Evolutionary conservation across 257 asterid genomes (phyloP).

Genomic region (Sherardia arvensis): DNA sequence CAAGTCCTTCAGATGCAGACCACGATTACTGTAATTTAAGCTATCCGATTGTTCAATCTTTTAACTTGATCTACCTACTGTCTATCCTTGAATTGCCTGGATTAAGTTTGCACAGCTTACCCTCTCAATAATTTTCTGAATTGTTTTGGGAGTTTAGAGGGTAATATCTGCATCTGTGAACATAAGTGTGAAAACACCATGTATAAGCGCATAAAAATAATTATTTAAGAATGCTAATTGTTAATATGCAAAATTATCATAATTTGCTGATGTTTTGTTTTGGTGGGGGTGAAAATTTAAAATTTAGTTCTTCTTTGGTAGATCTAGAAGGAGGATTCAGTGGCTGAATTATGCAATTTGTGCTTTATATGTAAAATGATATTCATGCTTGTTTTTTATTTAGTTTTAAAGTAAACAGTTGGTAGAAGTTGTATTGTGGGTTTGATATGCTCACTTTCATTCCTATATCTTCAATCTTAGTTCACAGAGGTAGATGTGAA

Average conservation of each 20-base stretch:
- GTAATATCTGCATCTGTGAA: background rate
- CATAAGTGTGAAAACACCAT: background rate
- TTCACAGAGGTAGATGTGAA: constrained; percentile 91
- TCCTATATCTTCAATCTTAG: constrained; percentile 26
- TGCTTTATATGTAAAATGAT: background rate
- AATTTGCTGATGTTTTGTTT: background rate
- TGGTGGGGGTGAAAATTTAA: background rate
- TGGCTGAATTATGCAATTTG: background rate
- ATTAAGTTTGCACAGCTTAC: background rate
- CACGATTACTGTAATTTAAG: background rate
- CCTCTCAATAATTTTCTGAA: background rate
- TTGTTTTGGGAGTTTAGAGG: background rate
- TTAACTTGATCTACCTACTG: background rate
- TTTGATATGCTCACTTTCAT: background rate
- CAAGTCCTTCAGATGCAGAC: background rate
- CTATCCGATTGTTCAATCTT: background rate
- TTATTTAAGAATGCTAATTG: background rate
- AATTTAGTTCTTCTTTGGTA: background rate
- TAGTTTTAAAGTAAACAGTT: background rate
- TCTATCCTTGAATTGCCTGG: background rate
- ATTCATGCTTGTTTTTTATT: too few species aligned
- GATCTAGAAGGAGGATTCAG: background rate
- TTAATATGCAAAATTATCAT: background rate
- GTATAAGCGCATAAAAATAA: background rate
- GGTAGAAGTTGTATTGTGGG: background rate